A percentile compares a stretch with the other conserved stretches of the same genome.
Conservation (phyloP, 1,284 basidiomycete species). For the Boletus sp. region DNA sequence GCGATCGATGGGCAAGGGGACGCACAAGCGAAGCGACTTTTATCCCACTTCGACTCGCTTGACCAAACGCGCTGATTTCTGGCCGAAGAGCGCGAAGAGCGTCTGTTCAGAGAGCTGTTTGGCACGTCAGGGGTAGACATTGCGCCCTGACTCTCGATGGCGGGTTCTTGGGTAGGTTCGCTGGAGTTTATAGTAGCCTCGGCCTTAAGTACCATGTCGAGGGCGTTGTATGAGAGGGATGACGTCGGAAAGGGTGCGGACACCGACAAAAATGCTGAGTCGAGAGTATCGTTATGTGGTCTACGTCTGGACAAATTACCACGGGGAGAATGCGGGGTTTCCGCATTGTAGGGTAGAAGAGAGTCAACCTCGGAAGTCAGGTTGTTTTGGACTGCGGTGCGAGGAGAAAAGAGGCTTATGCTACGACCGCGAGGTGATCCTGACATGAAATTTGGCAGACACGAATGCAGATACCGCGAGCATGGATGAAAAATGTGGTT, state of each 20-base stretch:
- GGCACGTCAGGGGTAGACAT: conserved; percentile 30
- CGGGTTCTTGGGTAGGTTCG: conserved; percentile 15
- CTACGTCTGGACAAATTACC: conserved; percentile 24
- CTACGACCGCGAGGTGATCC: conserved; percentile 33
- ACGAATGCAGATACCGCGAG: conserved; percentile 18
- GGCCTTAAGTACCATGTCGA: conserved; percentile 33
- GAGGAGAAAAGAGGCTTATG: conserved; percentile 34
- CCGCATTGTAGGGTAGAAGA: conserved; percentile 32
- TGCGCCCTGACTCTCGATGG: conserved; percentile 14
- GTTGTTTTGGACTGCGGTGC: conserved; percentile 24
- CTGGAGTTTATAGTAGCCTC: conserved; percentile 22
- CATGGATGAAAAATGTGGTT: conserved; percentile 18
- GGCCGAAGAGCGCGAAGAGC: conserved; percentile 30
- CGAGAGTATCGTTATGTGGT: conserved; percentile 24
- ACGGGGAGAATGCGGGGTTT: conserved; percentile 30
- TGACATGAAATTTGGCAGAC: conserved; percentile 23
- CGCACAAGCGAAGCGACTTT: conserved; percentile 28
- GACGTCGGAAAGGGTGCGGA: conserved; percentile 30
- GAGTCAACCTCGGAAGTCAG: conserved; percentile 19
- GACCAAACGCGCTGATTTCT: conserved; percentile 25
- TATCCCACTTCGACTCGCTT: conserved; percentile 29
- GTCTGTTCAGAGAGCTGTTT: conserved; percentile 25
- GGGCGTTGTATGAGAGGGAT: conserved; percentile 30
- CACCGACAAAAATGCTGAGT: conserved; percentile 22
- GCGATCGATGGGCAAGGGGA: conserved; percentile 30